Conservation (phyloP, 176 grass and related monocot species). For the Oryza rufipogon region DNA sequence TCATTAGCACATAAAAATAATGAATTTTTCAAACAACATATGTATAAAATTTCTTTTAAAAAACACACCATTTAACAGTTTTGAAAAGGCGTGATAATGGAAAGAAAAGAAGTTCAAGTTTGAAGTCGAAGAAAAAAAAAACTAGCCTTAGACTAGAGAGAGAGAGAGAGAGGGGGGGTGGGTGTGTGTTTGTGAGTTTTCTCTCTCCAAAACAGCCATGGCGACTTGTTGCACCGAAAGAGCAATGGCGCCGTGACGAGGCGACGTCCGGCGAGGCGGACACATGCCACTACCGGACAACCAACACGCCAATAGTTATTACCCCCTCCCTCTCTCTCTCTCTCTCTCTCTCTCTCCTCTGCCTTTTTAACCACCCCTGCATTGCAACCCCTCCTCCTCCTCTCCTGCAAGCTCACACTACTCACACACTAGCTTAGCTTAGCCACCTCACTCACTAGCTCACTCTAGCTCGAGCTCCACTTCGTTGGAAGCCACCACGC, state of each 20-base stretch:
- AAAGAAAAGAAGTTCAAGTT: too few species aligned
- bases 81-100: too few species aligned
- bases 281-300: slow-evolving; percentile 39
- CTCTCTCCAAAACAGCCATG: slow-evolving; percentile 56
- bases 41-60: too few species aligned
- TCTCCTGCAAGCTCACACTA: not conserved
- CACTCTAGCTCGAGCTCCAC: not conserved
- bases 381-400: slow-evolving; percentile 9
- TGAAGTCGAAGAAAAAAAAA: too few species aligned
- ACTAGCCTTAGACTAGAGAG: too few species aligned
- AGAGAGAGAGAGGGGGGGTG: too few species aligned
- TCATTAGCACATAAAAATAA: too few species aligned
- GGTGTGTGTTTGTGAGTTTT: not conserved
- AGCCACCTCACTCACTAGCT: not conserved
- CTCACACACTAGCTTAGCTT: too few species aligned
- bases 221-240: slow-evolving; percentile 55
- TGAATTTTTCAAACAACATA: too few species aligned
- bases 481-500: not conserved
- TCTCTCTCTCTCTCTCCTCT: not conserved
- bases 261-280: slow-evolving; percentile 11
- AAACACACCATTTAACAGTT: too few species aligned
- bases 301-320: slow-evolving; percentile 47
- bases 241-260: slow-evolving; percentile 30
- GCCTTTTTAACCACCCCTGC: slow-evolving; percentile 59
- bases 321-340: not conserved